A percentile compares a stretch with the other conserved stretches of the same genome.
phyloP scores from a whole-genome alignment of 345 rosid species.

The Mercurialis annua region DNA sequence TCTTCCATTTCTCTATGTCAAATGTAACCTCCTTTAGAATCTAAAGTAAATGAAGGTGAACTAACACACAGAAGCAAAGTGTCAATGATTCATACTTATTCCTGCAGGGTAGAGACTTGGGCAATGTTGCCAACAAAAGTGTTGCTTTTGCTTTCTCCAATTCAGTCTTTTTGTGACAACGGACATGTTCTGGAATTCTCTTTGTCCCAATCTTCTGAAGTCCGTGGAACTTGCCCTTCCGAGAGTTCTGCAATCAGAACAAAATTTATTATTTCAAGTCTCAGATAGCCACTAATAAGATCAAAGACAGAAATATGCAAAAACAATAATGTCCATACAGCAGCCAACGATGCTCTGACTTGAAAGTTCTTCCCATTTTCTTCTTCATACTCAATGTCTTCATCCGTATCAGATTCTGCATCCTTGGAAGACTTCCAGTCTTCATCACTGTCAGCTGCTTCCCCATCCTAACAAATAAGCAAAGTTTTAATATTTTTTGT shows the following conservation, averaged over 20 bases:
- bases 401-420: slow-evolving; percentile 54
- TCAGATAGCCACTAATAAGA: slow-evolving; percentile 7
- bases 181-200: slow-evolving; percentile 82
- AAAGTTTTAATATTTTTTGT: neutral
- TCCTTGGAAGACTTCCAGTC: slow-evolving; percentile 60
- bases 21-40: slow-evolving; percentile 5
- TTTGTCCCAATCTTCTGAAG: slow-evolving; percentile 81
- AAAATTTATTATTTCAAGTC: slow-evolving; percentile 10
- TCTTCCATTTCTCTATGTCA: slow-evolving; percentile 78
- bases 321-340: slow-evolving; percentile 38
- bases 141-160: slow-evolving; percentile 84
- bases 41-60: neutral
- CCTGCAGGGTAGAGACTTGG: slow-evolving; percentile 87
- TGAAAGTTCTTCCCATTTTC: slow-evolving; percentile 37
- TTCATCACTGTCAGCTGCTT: slow-evolving; percentile 58
- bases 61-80: neutral
- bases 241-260: slow-evolving; percentile 51
- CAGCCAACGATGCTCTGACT: slow-evolving; percentile 48
- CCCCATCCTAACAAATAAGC: slow-evolving; percentile 38
- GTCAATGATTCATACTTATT: slow-evolving; percentile 46
- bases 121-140: slow-evolving; percentile 74
- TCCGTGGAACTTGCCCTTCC: slow-evolving; percentile 72
- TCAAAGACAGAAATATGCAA: slow-evolving; percentile 17
- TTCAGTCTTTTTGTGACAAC: slow-evolving; percentile 81
- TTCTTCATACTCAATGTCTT: slow-evolving; percentile 54